phyloP scores from a whole-genome alignment of 768 basidiomycete genomes.

The Hirschioporus abietinus region DNA sequence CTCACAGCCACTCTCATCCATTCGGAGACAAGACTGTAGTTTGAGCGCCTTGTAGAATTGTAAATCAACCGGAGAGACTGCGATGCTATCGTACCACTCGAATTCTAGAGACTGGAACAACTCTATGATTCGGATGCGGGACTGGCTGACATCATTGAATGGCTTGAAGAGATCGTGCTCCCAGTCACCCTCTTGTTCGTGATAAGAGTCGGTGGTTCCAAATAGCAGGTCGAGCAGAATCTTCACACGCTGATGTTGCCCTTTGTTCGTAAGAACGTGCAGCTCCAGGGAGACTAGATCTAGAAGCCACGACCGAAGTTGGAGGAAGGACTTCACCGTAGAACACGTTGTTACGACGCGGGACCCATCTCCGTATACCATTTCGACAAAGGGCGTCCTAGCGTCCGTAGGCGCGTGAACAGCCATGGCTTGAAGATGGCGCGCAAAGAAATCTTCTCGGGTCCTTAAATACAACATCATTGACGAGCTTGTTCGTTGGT shows the following conservation, averaged over 20 bases:
- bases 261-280: slow-evolving; percentile 76
- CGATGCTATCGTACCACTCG: slow-evolving; percentile 78
- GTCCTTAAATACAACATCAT: slow-evolving; percentile 84
- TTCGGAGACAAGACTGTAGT: slow-evolving; percentile 62
- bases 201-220: slow-evolving; percentile 47
- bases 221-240: slow-evolving; percentile 82
- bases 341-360: slow-evolving; percentile 63
- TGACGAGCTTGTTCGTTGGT: slow-evolving; percentile 74
- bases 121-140: slow-evolving; percentile 81
- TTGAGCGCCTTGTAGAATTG: slow-evolving; percentile 64
- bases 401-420: slow-evolving; percentile 49
- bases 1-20: slow-evolving; percentile 71
- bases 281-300: slow-evolving; percentile 85
- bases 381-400: slow-evolving; percentile 46
- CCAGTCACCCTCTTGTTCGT: slow-evolving; percentile 38
- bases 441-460: slow-evolving; percentile 82
- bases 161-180: slow-evolving; percentile 48
- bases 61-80: slow-evolving; percentile 50
- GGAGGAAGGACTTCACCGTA: slow-evolving; percentile 69
- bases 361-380: slow-evolving; percentile 67
- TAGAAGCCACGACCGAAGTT: slow-evolving; percentile 77
- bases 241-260: slow-evolving; percentile 64
- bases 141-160: slow-evolving; percentile 74
- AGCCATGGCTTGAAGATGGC: slow-evolving; percentile 77
- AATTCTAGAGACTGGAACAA: slow-evolving; percentile 83